Evolutionary conservation across 2,329 filamentous ascomycete species (phyloP).

Genomic region (Triangularia setosa): DNA sequence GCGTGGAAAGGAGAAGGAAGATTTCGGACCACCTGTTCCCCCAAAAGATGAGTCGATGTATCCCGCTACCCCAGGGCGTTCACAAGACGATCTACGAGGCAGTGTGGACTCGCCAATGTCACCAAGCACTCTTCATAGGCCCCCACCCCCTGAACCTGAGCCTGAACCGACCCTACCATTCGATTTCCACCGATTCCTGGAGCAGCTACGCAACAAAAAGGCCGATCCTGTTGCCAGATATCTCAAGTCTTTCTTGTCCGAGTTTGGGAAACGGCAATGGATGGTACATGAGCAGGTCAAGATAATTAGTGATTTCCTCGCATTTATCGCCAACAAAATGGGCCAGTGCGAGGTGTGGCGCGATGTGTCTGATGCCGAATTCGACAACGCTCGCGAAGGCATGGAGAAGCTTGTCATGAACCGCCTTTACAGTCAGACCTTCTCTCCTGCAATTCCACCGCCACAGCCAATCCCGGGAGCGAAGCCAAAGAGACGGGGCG

Average conservation of each 20-base stretch:
- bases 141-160: conserved; percentile 68
- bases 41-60: conserved; percentile 54
- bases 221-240: conserved; percentile 98
- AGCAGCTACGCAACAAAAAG: conserved; percentile 91
- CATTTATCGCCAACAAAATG: conserved; percentile 99
- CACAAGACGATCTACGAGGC: conserved; percentile 36
- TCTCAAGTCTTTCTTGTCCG: conserved; percentile 85
- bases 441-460: conserved; percentile 86
- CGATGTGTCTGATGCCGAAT: conserved; percentile 91
- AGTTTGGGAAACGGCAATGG: conserved; percentile 98
- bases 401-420: conserved; percentile 99
- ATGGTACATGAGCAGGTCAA: conserved; percentile 99
- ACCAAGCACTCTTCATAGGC: conserved; percentile 51
- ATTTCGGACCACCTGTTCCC: conserved; percentile 54
- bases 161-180: conserved; percentile 86
- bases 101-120: conserved; percentile 40
- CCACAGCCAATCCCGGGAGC: conserved; percentile 68
- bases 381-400: conserved; percentile 95
- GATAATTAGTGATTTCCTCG: conserved; percentile 92
- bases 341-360: conserved; percentile 94
- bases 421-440: conserved; percentile 88
- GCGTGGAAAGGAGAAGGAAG: conserved; percentile 40
- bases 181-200: conserved; percentile 94
- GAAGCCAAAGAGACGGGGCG: conserved; percentile 64
- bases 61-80: conserved; percentile 36